phyloP scores from a whole-genome alignment of 768 basidiomycete genomes.

The Rhizopogon vinicolor region DNA sequence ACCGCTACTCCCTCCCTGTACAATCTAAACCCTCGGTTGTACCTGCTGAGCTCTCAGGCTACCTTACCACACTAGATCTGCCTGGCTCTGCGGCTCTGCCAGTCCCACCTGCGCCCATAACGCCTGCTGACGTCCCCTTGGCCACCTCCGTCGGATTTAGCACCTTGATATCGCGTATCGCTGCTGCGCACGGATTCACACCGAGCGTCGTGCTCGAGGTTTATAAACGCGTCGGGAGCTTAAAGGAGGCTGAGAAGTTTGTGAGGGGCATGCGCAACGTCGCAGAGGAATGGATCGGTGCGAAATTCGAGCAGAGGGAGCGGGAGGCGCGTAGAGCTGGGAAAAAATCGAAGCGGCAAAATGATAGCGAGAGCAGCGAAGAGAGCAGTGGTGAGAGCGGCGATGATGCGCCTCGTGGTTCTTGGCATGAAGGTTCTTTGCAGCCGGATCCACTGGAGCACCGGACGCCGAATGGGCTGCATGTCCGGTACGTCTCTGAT shows the following conservation, averaged over 20 bases:
- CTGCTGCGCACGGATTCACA: conserved; percentile 40
- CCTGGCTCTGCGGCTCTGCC: not conserved
- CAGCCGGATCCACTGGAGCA: not conserved
- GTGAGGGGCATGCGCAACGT: conserved; percentile 33
- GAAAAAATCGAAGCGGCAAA: not conserved
- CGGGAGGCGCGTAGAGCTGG: not conserved
- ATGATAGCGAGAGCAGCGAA: not conserved
- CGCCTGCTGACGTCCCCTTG: conserved; percentile 10
- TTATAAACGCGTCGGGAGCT: conserved; percentile 27
- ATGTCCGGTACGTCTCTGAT: conserved; percentile 10
- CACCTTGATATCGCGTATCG: conserved; percentile 33
- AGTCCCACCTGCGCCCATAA: not conserved
- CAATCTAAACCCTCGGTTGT: conserved; percentile 3
- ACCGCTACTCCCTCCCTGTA: conserved; percentile 17
- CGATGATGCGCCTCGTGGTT: not conserved
- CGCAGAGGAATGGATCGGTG: conserved; percentile 25
- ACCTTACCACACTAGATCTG: not conserved
- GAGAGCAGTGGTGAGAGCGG: too few species aligned
- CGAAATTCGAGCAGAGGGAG: not conserved
- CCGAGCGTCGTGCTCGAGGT: conserved; percentile 36
- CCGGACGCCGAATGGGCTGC: not conserved
- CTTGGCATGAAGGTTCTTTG: not conserved
- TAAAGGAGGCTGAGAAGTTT: conserved; percentile 35
- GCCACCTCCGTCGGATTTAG: conserved; percentile 23
- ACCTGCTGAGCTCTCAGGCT: not conserved